Base-by-base conservation (phyloP, 495 filamentous ascomycete genomes). In the Hyaloscypha variabilis region DNA sequence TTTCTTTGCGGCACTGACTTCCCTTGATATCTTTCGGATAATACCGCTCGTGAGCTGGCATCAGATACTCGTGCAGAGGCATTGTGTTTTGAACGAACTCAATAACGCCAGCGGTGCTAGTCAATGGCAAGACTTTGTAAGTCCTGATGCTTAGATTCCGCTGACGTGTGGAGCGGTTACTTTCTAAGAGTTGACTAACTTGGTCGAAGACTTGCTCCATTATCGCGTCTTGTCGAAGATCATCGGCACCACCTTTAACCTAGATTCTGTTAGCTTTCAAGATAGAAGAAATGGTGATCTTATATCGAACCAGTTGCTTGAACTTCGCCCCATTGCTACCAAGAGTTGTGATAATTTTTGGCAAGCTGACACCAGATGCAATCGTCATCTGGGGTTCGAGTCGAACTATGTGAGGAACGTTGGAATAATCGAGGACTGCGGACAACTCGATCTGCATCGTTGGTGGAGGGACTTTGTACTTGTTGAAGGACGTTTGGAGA, bases 191-290 rank as follows among this genome's bases (percentile, higher is more conserved):
- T 61, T 90, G 89, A 71, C 90, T 96, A 30, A 97, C 95, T 83
- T 97, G 91, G 56, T 91, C 92, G 77, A 98, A 99, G 31, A 99
- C 95, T 77, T 99, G 95, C 75, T 98, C 96, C 96, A 99, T 99
- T 78, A 99, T 99, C 21, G 95, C 92, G 72, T 99, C 95, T 78
- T 99, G 95, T n/a, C 95, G 90, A 14, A 99, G 83, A 71, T 99
- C 95, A 74, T 98, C 94, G 67, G 91, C 93, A 29, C 94, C 92
- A 70, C 91, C 90, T 78, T 99, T 99, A 73, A 95, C 89, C 88
- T 90, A 65, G 1, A 25, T 21, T 39, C 1, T 51, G 17, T 70
- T 39, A 71, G 57, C 56, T 61, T 70, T 54, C 56, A 55, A 21
- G 11, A 42, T 31, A 10, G 57, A 58, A 54, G 1, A 34, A 3